Base-by-base conservation (phyloP, 192 early-diverging fungal species). In the Umbelopsis vinacea region DNA sequence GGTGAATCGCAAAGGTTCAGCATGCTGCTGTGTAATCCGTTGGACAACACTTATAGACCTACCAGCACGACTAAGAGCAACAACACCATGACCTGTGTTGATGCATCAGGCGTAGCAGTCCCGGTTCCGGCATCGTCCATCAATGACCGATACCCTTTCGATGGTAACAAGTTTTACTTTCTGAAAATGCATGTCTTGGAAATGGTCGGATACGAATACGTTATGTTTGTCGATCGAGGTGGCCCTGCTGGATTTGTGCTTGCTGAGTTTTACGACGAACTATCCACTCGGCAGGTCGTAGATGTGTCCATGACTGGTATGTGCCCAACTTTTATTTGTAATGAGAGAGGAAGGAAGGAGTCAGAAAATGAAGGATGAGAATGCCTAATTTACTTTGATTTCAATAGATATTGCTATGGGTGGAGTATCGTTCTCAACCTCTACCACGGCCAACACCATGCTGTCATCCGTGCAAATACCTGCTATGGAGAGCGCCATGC, bases 401-500 rank as follows among this genome's bases (percentile, higher is more conserved):
- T 37, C 21, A 23, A 10, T 60, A 69, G 54, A 54, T 15, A 74
- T 76, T 53, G 69, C 47, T 21, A n/a, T 71, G 12, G 45, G 67
- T 60, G 71, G 74, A 29, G 48, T 77, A 22, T 47, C 73, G 47
- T 68, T 33, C 71, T 10, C 29, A 46, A 72, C 33, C 46, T 46
- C 22, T 57, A 54, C 12, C 54, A 75, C 24, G 38, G 33, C 50
- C 2, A 45, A 74, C 0, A 46, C 77, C 2, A 46, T 86, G 45
- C 54, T 81, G 3, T 82, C 87, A 8, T 71, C 69, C 23, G 40
- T 88, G 21, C 78, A 72, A 35, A 73, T 88, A 22, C 83, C 87
- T 1, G 76, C 82, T 21, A 75, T 88, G n/a, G 82, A 85, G 53
- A 87, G 73, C 47, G 78, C 82, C 38, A 66, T 88, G 29, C 67